Conservation (phyloP, 208 protist species). For the Trypanosoma theileri region DNA sequence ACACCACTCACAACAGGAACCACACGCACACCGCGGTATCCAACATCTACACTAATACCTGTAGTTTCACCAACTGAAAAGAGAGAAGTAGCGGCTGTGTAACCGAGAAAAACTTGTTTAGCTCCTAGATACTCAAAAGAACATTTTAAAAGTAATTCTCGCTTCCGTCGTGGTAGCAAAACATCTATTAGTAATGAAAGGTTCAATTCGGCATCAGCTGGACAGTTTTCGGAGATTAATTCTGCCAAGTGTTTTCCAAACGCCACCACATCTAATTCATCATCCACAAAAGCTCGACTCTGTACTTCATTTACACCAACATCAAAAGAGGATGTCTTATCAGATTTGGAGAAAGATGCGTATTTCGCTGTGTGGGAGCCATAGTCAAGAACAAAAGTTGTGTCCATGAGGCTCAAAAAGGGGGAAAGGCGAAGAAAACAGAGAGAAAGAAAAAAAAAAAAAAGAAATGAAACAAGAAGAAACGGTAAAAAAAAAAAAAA, state of each 20-base stretch:
- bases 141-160: slow-evolving; percentile 55
- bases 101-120: slow-evolving; percentile 49
- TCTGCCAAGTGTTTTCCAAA: slow-evolving; percentile 30
- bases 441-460: not conserved
- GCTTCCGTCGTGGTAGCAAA: slow-evolving; percentile 41
- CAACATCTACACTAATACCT: slow-evolving; percentile 69
- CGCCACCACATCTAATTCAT: slow-evolving; percentile 19
- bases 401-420: slow-evolving; percentile 16
- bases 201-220: slow-evolving; percentile 48
- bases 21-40: slow-evolving; percentile 59
- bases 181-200: slow-evolving; percentile 62
- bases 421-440: not conserved
- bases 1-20: slow-evolving; percentile 52
- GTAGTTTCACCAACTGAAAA: slow-evolving; percentile 69
- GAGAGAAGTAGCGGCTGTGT: slow-evolving; percentile 51
- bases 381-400: slow-evolving; percentile 52
- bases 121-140: slow-evolving; percentile 68
- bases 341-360: slow-evolving; percentile 37
- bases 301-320: slow-evolving; percentile 9
- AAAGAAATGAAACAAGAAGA: not conserved
- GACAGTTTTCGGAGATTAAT: slow-evolving; percentile 17
- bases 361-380: slow-evolving; percentile 66
- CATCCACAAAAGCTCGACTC: slow-evolving; percentile 17
- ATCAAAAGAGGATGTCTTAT: slow-evolving; percentile 21
- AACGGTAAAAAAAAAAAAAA: not conserved